A percentile compares a stretch with the other conserved stretches of the same genome.
Conservation (phyloP, 768 basidiomycete genomes). For the Mycena filopes region DNA sequence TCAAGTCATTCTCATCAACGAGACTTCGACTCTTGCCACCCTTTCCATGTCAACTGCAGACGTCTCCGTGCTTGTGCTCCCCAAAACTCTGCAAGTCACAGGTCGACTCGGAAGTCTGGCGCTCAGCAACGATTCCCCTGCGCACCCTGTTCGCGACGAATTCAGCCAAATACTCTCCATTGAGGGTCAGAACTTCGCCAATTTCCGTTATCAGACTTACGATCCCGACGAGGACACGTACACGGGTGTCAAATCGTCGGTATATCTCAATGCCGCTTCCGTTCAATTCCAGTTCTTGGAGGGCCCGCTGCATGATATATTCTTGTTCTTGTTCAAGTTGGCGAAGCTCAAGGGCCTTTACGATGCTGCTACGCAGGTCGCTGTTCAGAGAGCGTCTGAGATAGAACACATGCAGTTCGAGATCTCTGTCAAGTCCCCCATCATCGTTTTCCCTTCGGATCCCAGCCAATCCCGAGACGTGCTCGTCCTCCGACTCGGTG, state of each 20-base stretch:
- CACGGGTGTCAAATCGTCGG: constrained; percentile 83
- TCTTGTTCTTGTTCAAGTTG: constrained; percentile 84
- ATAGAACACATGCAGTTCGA: constrained; percentile 95
- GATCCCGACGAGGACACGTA: constrained; percentile 77
- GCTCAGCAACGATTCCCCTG: constrained; percentile 76
- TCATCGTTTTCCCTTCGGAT: constrained; percentile 86
- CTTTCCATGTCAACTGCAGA: constrained; percentile 91
- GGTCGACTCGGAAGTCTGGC: constrained; percentile 87
- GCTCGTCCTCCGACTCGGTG: constrained; percentile 86
- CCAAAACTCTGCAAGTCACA: constrained; percentile 78
- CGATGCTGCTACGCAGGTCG: constrained; percentile 92
- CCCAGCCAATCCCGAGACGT: constrained; percentile 69
- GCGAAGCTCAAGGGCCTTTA: constrained; percentile 94
- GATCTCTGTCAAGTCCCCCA: constrained; percentile 91
- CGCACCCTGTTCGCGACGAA: constrained; percentile 61
- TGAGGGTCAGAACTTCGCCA: constrained; percentile 93
- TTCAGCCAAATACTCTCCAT: constrained; percentile 93
- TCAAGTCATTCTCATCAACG: constrained; percentile 82
- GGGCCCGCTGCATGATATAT: constrained; percentile 89
- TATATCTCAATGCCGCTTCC: constrained; percentile 88
- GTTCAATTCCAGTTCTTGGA: constrained; percentile 91
- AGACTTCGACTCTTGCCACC: constrained; percentile 77
- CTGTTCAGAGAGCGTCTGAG: constrained; percentile 92
- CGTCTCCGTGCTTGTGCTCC: constrained; percentile 78
- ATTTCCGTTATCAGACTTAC: constrained; percentile 93